Conservation (phyloP, 2,329 filamentous ascomycete species). For the Hymenoscyphus albidus region DNA sequence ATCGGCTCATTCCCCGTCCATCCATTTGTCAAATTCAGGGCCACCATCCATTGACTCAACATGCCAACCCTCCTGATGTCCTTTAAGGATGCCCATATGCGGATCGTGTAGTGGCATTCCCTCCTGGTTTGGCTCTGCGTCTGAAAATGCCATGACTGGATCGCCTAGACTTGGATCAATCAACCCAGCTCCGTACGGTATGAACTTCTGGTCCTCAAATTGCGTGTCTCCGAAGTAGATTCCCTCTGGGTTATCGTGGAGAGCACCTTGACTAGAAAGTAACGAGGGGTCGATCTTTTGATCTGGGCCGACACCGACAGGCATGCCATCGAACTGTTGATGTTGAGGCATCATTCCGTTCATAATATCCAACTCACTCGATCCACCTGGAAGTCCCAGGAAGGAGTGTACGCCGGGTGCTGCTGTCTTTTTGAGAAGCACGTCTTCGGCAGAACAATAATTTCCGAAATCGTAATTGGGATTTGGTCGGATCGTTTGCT, state of each 20-base stretch:
- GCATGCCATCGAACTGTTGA: slow-evolving; percentile 18
- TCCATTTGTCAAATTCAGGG: slow-evolving; percentile 35
- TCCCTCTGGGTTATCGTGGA: slow-evolving; percentile 20
- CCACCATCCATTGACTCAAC: slow-evolving; percentile 31
- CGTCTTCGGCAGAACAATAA: slow-evolving; percentile 35
- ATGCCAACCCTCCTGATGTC: slow-evolving; percentile 34
- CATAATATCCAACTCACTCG: slow-evolving; percentile 25
- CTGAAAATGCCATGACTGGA: slow-evolving; percentile 25
- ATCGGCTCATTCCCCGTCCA: slow-evolving; percentile 22
- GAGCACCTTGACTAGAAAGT: slow-evolving; percentile 21
- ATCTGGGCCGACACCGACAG: slow-evolving; percentile 14
- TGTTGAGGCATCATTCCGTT: slow-evolving; percentile 24
- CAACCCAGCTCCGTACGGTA: slow-evolving; percentile 11
- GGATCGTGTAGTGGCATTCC: slow-evolving; percentile 30
- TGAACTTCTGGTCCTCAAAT: slow-evolving; percentile 25
- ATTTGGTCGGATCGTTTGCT: slow-evolving; percentile 34
- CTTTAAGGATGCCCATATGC: slow-evolving; percentile 30
- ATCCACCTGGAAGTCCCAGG: slow-evolving; percentile 38
- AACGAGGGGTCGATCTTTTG: slow-evolving; percentile 32
- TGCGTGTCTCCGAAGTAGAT: slow-evolving; percentile 27
- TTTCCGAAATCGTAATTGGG: slow-evolving; percentile 4
- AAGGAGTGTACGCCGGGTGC: slow-evolving; percentile 34
- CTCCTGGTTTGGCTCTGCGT: slow-evolving; percentile 24
- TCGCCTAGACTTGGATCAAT: slow-evolving; percentile 19
- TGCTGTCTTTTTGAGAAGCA: slow-evolving; percentile 42